Base-by-base conservation (phyloP, 768 basidiomycete species). In the Leccinum variicolor region DNA sequence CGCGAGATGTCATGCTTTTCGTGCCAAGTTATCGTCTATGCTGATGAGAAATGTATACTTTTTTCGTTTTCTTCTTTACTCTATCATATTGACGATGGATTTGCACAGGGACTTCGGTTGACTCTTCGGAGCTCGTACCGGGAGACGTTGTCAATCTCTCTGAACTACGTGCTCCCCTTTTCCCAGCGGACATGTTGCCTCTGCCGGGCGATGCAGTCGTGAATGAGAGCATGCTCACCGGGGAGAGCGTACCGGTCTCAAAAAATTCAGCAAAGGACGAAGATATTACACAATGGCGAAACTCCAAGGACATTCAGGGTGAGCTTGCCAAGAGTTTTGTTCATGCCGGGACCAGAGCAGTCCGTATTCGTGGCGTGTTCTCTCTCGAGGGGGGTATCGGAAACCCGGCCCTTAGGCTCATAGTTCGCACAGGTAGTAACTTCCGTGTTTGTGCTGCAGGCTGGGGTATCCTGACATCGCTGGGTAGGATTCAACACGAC, bases 181-280 rank as follows among this genome's bases (percentile, higher is more conserved):
- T 99, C 62, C 97, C 97, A 3, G 90, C 93, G 14, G 97, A 99
- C 70, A 79, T 96, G 61, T 83, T 98, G 62, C 80, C 98, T 8
- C 84, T 99, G 28, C 91, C 93, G 2, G 97, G 97, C 1, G 97
- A 99, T 70, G 94, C 94, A 2, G 96, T 99, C 57, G 89, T 98
- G 52, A 98, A 98, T 70, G 97, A 99, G 75, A 96, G 94, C 61
- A 98, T 99, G 97, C 83, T 99, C 23, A 98, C 97, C 0, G 97
- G 97, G 13, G 97, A 99, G 74, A 97, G 94, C 61, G 92, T 99
- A 0, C 97, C 97, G 2, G 93, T 99, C 52, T 91, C 91, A 70
- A 99, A 99, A 70, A 74, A 83, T 19, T 89, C 95, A 0, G 81
- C 88, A 57, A 93, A 87, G 66, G 89, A 93, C 62, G 87, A 87